Percentiles rank a stretch among this genome's conserved stretches.
These are phyloP conservation scores for Omphalotus guepiniiformis DNA, from an alignment of 768 basidiomycete genomes.

Conservation along the genomic window DNA sequence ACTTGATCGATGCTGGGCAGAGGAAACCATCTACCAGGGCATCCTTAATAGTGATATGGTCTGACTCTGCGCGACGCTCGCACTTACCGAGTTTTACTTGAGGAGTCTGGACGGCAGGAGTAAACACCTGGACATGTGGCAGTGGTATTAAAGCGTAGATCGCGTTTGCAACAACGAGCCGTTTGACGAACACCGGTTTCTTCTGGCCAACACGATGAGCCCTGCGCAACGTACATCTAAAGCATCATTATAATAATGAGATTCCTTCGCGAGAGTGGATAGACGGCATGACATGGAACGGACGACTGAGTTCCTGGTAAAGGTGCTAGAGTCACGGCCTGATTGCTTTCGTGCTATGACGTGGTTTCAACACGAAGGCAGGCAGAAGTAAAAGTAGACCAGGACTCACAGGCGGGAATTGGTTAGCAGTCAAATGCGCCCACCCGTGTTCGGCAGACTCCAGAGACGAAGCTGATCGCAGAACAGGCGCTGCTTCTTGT, in stretches of 20 bases:
- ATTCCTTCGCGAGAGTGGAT: background rate
- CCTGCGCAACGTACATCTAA: constrained; percentile 36
- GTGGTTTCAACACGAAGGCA: too few relatives aligned
- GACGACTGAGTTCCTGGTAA: constrained; percentile 28
- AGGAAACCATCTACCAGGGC: too few relatives aligned
- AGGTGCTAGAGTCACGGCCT: constrained; percentile 52
- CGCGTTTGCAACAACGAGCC: constrained; percentile 60
- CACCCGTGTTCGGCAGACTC: constrained; percentile 32
- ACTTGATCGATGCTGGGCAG: too few relatives aligned
- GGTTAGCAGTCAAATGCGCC: constrained; percentile 34
- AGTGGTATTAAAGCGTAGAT: constrained; percentile 38
- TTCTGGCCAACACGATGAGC: constrained; percentile 70
- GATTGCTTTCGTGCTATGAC: constrained; percentile 14
- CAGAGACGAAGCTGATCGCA: constrained; percentile 35
- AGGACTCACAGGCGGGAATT: constrained; percentile 21
- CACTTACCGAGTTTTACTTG: constrained; percentile 51
- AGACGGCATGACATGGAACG: constrained; percentile 28
- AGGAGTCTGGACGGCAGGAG: constrained; percentile 66
- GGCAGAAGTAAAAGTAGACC: background rate
- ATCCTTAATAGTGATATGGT: too few relatives aligned
- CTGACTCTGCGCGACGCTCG: background rate
- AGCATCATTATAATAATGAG: background rate
- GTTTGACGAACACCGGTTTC: constrained; percentile 64
- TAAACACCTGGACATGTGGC: too few relatives aligned
- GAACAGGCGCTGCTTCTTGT: constrained; percentile 34